Percentiles rank a stretch among this genome's conserved stretches.
Evolutionary conservation across 2,329 filamentous ascomycete species (phyloP).

Genomic region (Emmonsia crescens): DNA sequence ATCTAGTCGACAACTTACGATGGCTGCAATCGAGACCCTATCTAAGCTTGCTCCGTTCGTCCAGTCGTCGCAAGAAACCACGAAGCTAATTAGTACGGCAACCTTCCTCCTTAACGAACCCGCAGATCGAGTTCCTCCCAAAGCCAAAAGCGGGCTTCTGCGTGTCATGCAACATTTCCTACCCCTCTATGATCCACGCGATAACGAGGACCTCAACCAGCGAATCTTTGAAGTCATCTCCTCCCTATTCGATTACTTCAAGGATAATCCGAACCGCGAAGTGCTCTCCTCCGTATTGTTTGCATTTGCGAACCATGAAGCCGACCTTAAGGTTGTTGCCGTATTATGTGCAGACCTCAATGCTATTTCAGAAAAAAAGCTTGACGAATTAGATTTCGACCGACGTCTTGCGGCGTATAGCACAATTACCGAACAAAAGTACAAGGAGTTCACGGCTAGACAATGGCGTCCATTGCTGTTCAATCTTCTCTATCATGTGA

Average conservation of each 20-base stretch:
- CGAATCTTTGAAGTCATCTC: constrained; percentile 64
- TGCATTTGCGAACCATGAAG: constrained; percentile 56
- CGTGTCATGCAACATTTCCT: constrained; percentile 73
- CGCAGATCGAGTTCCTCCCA: constrained; percentile 69
- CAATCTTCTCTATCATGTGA: constrained; percentile 81
- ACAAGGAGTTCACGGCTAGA: constrained; percentile 48
- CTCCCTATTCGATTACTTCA: constrained; percentile 82
- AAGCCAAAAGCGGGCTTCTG: constrained; percentile 70
- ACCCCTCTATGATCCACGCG: constrained; percentile 48
- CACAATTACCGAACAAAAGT: constrained; percentile 54
- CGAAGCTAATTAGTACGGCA: constrained; percentile 68
- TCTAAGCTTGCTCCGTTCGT: constrained; percentile 65
- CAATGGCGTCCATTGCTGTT: constrained; percentile 84
- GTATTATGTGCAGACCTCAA: constrained; percentile 69
- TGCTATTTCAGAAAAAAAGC: constrained; percentile 56
- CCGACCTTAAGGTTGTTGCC: constrained; percentile 52
- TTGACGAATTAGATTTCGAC: constrained; percentile 85
- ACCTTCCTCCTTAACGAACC: constrained; percentile 76
- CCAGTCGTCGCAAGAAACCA: constrained; percentile 50
- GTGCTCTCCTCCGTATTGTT: constrained; percentile 62
- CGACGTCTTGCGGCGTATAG: constrained; percentile 67
- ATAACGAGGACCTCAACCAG: constrained; percentile 48
- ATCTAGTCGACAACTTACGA: constrained; percentile 62
- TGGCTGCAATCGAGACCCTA: constrained; percentile 66
- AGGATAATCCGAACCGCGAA: constrained; percentile 64